phyloP scores from a whole-genome alignment of 2,329 filamentous ascomycete genomes.

The Exserohilum turcica region DNA sequence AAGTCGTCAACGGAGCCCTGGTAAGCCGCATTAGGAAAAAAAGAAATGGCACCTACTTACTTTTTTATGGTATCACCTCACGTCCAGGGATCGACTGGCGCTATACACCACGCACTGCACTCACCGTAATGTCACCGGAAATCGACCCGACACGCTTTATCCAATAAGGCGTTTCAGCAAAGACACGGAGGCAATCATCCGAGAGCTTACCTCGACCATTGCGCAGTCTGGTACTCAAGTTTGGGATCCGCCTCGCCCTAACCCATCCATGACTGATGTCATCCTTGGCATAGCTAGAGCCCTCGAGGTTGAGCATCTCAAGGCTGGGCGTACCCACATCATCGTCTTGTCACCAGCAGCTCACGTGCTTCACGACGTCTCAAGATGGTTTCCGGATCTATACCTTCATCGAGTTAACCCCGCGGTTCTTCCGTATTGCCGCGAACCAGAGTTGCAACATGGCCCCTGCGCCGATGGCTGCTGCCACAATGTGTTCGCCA shows the following conservation, averaged over 20 bases:
- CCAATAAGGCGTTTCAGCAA: slow-evolving; percentile 23
- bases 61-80: slow-evolving; percentile 20
- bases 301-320: slow-evolving; percentile 19
- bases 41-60: neutral
- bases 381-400: slow-evolving; percentile 24
- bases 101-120: slow-evolving; percentile 42
- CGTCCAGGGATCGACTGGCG: slow-evolving; percentile 31
- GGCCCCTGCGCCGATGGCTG: slow-evolving; percentile 25
- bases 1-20: slow-evolving; percentile 25
- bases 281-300: slow-evolving; percentile 31
- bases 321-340: slow-evolving; percentile 30
- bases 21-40: neutral
- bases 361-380: slow-evolving; percentile 30
- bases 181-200: slow-evolving; percentile 24
- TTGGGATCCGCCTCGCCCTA: slow-evolving; percentile 36
- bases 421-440: slow-evolving; percentile 29
- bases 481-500: slow-evolving; percentile 33
- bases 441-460: slow-evolving; percentile 15
- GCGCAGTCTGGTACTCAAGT: slow-evolving; percentile 27
- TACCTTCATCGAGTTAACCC: slow-evolving; percentile 38
- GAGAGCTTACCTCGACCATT: slow-evolving; percentile 25
- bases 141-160: slow-evolving; percentile 31
- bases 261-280: slow-evolving; percentile 37
- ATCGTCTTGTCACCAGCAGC: slow-evolving; percentile 35
- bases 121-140: slow-evolving; percentile 33